Evolutionary conservation across 148 eudicot species (phyloP), one percentile per base, ranked within the genome.

Genomic region (Rhododendron williamsianum): DNA sequence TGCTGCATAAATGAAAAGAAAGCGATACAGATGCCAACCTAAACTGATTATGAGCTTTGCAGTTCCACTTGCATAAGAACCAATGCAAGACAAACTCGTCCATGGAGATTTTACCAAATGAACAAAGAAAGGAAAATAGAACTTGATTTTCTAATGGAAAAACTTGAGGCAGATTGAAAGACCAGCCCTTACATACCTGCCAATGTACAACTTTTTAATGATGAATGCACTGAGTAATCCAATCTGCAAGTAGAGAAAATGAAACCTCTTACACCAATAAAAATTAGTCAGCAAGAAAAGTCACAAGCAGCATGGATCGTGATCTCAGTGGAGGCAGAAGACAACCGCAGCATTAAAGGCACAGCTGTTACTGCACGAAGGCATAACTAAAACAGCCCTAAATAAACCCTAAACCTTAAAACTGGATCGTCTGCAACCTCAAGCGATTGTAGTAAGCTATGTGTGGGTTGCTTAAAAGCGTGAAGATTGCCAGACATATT

Each of bases 141-240:
- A 30, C 41, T 63, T 36, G 49, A 35, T n/a, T 63, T 63, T 60
- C 51, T 8, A n/a, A 73, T 9, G 21, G 78, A 76, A 71, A 19
- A 80, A 46, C 38, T 30, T 11, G 46, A 43, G 69, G n/a, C 12
- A 23, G 46, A 81, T 10, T 18, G 7, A 51, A 82, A 80, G 60
- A 76, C 63, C 19, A 46, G 78, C 76, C 78, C 36, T 16, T 45
- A 45, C 85, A 83, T 87, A 92, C 92, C 92, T 87, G 76, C 91
- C 92, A 83, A 92, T 85, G 81, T 88, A 87, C 80, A 92, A 73
- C 81, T 88, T 91, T 78, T 86, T 92, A 51, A 90, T 91, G 76
- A 89, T 80, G 87, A 80, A 92, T 51, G 94, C 94, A 82, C 94
- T 87, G 12, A 92, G 85, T 82, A 92, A 82, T 48, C 94, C 94